Conservation (phyloP, 2,329 filamentous ascomycete species). For the Colletotrichum horii region DNA sequence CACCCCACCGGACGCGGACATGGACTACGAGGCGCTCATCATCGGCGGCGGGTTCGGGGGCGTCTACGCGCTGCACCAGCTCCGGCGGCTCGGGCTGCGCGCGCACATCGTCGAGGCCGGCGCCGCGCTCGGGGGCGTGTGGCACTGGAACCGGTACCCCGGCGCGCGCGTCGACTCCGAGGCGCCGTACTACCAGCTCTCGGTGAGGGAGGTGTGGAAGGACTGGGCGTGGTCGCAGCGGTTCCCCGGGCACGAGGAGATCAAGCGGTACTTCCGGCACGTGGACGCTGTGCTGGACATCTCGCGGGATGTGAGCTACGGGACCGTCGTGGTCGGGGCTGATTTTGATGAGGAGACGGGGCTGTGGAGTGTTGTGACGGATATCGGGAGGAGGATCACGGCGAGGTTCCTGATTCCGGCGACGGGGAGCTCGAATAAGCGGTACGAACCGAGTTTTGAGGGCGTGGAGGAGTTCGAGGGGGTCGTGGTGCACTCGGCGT, state of each 20-base stretch:
- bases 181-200: constrained; percentile 39
- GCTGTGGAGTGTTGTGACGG: constrained; percentile 49
- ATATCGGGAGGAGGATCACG: constrained; percentile 40
- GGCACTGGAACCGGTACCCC: constrained; percentile 50
- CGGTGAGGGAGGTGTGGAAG: constrained; percentile 41
- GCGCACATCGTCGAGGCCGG: constrained; percentile 43
- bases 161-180: constrained; percentile 46
- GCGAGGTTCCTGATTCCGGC: constrained; percentile 50
- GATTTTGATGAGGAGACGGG: constrained; percentile 38
- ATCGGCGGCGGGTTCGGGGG: constrained; percentile 31
- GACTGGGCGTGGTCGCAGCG: constrained; percentile 49
- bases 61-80: constrained; percentile 34
- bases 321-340: constrained; percentile 45
- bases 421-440: constrained; percentile 50
- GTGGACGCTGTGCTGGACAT: constrained; percentile 48
- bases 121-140: constrained; percentile 43
- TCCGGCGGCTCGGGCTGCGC: constrained; percentile 39
- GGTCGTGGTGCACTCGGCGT: constrained; percentile 30
- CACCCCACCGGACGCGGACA: not conserved
- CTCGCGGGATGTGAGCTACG: constrained; percentile 48
- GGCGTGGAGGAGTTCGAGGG: constrained; percentile 38
- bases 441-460: constrained; percentile 37
- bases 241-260: constrained; percentile 43
- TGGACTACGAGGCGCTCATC: constrained; percentile 26
- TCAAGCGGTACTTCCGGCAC: constrained; percentile 51